Percentiles rank a stretch among this genome's conserved stretches.
phyloP scores from a whole-genome alignment of 2,329 filamentous ascomycete genomes.

The Pseudogymnoascus sp. region DNA sequence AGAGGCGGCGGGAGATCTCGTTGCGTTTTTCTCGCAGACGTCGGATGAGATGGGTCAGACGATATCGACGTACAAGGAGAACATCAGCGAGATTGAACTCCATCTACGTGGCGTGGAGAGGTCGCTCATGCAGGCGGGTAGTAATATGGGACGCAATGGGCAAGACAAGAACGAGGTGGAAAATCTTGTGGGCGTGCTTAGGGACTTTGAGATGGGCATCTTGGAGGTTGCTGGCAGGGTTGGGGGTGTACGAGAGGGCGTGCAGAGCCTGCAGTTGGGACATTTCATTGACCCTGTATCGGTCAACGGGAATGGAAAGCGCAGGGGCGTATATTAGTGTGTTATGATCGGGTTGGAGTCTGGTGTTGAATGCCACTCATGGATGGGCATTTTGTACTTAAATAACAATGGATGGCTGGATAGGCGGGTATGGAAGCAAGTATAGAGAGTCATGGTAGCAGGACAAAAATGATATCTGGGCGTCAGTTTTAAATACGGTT shows the following conservation, averaged over 20 bases:
- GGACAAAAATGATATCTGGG: not conserved
- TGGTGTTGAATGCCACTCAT: conserved; percentile 3
- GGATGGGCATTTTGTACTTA: conserved; percentile 1
- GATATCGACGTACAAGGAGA: conserved; percentile 49
- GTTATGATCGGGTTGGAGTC: conserved; percentile 2
- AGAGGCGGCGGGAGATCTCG: conserved; percentile 51
- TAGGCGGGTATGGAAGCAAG: not conserved
- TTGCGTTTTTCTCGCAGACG: conserved; percentile 56
- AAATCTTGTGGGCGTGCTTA: conserved; percentile 51
- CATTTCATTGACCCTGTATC: conserved; percentile 16
- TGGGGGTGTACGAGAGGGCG: conserved; percentile 51
- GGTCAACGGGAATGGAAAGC: conserved; percentile 2
- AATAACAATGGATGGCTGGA: not conserved
- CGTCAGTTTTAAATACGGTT: not conserved
- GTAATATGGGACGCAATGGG: conserved; percentile 24
- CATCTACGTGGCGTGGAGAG: conserved; percentile 58
- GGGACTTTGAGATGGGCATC: conserved; percentile 60
- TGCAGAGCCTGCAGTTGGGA: conserved; percentile 51
- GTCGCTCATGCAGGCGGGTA: conserved; percentile 44
- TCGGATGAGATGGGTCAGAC: conserved; percentile 55
- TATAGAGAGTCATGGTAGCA: not conserved
- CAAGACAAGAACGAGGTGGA: conserved; percentile 37
- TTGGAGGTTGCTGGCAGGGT: conserved; percentile 55
- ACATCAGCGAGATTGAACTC: conserved; percentile 57
- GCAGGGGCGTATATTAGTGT: conserved; percentile 9